Conservation (phyloP, 495 filamentous ascomycete genomes). For the Neurospora terricola region DNA sequence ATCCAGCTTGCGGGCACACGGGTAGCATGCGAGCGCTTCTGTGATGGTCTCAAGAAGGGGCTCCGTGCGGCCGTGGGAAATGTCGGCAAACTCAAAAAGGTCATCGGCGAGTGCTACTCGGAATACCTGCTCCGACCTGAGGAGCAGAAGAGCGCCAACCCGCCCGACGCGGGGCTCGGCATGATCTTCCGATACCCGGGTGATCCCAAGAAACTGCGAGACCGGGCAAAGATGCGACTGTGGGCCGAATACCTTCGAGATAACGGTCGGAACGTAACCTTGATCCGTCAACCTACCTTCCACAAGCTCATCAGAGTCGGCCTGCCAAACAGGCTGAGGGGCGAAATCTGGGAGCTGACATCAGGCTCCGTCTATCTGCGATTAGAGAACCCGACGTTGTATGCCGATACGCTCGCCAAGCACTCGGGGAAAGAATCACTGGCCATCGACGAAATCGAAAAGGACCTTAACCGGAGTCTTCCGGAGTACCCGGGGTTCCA, state of each 20-base stretch:
- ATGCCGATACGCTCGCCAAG: constrained; percentile 71
- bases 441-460: constrained; percentile 97
- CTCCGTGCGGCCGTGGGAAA: constrained; percentile 76
- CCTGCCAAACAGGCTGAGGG: constrained; percentile 82
- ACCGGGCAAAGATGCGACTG: constrained; percentile 92
- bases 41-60: constrained; percentile 85
- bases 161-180: constrained; percentile 86
- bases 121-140: constrained; percentile 71
- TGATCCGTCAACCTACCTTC: constrained; percentile 92
- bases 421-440: constrained; percentile 75
- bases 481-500: constrained; percentile 97
- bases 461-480: constrained; percentile 89
- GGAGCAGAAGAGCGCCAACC: constrained; percentile 45
- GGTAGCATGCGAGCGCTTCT: constrained; percentile 87
- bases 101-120: constrained; percentile 79
- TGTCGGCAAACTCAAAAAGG: constrained; percentile 66
- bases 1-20: constrained; percentile 82
- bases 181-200: constrained; percentile 93
- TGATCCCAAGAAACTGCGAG: constrained; percentile 88
- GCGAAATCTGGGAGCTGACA: constrained; percentile 92
- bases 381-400: constrained; percentile 74
- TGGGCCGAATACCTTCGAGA: constrained; percentile 96
- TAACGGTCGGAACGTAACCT: constrained; percentile 85
- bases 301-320: constrained; percentile 95
- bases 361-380: constrained; percentile 84